Evolutionary conservation across 2,329 filamentous ascomycete species (phyloP).

Genomic region (Aureobasidium sp.): DNA sequence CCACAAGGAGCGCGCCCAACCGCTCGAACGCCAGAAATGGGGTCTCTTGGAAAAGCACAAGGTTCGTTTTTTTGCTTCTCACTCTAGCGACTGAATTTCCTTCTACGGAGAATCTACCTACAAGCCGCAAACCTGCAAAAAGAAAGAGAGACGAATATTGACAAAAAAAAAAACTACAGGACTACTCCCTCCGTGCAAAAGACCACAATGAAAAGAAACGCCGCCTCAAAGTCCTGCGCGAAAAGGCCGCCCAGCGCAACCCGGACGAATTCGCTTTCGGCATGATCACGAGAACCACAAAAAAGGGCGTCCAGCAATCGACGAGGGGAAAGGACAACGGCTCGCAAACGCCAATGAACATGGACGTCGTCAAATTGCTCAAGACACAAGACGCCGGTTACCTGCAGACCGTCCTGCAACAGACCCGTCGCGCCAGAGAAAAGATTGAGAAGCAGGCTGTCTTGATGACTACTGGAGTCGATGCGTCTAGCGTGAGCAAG

Average conservation of each 20-base stretch:
- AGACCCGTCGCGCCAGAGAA: conserved; percentile 47
- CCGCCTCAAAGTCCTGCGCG: conserved; percentile 51
- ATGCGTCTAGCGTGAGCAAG: conserved; percentile 28
- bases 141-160: background rate
- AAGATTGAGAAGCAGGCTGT: conserved; percentile 36
- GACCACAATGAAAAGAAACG: conserved; percentile 58
- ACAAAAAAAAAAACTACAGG: conserved; percentile 29
- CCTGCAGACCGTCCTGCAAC: conserved; percentile 51
- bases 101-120: background rate
- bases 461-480: conserved; percentile 33
- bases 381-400: conserved; percentile 62
- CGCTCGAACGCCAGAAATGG: conserved; percentile 73
- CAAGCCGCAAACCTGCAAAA: background rate
- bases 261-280: conserved; percentile 62
- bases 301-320: conserved; percentile 39
- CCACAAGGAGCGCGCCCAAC: conserved; percentile 85
- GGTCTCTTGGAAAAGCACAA: conserved; percentile 96
- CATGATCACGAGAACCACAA: conserved; percentile 50
- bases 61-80: conserved; percentile 35
- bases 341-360: conserved; percentile 32
- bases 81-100: background rate
- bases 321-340: conserved; percentile 39
- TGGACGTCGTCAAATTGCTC: conserved; percentile 55
- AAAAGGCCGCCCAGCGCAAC: conserved; percentile 55
- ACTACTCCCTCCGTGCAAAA: conserved; percentile 58